Evolutionary conservation across 2,329 filamentous ascomycete genomes (phyloP).

Genomic region (Colletotrichum gloeosporioides): DNA sequence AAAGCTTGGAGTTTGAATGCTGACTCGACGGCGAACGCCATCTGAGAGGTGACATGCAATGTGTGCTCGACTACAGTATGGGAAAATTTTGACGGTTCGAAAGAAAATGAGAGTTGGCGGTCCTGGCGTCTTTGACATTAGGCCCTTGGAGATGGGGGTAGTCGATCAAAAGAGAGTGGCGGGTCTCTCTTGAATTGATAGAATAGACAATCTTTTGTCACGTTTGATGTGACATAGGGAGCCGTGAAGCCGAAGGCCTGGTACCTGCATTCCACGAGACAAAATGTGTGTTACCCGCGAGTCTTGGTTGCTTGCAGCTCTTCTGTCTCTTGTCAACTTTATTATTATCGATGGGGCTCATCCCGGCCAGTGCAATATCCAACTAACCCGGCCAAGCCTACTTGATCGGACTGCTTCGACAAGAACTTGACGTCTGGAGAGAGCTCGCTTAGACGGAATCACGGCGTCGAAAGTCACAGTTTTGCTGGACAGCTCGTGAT

Average conservation of each 20-base stretch:
- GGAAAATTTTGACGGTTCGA: too few species aligned
- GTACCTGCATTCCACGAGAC: accelerated
- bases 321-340: accelerated
- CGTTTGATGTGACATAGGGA: too few species aligned
- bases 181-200: accelerated
- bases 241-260: too few species aligned
- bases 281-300: accelerated
- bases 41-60: background rate
- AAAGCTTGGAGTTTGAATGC: background rate
- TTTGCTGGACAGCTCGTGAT: too few species aligned
- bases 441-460: accelerated
- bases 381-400: too few species aligned
- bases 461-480: accelerated
- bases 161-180: too few species aligned
- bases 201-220: too few species aligned
- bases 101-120: too few species aligned
- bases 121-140: accelerated
- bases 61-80: accelerated
- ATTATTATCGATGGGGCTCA: accelerated
- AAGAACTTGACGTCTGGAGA: too few species aligned
- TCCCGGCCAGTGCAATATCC: accelerated
- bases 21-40: background rate
- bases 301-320: too few species aligned
- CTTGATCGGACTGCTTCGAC: too few species aligned
- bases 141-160: accelerated